Conservation (phyloP, 2,329 filamentous ascomycete species). For the Akanthomyces muscarius region DNA sequence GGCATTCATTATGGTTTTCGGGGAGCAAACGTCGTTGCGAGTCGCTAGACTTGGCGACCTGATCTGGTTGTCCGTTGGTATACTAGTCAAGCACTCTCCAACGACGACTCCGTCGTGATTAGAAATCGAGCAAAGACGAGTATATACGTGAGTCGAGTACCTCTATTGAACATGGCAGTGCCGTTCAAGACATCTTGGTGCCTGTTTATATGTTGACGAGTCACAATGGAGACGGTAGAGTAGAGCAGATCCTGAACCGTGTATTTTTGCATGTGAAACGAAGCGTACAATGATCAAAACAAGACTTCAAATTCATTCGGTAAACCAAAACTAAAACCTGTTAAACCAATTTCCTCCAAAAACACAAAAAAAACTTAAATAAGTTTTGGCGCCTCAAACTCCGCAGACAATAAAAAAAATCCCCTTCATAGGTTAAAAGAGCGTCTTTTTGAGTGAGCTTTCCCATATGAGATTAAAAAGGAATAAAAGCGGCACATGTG, state of each 20-base stretch:
- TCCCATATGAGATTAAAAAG: slow-evolving; percentile 8
- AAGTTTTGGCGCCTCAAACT: not conserved
- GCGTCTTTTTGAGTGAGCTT: slow-evolving; percentile 7
- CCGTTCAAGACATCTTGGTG: not conserved
- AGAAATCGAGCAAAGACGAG: too few relatives aligned
- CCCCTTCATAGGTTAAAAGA: not conserved
- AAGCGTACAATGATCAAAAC: not conserved
- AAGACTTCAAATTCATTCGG: not conserved
- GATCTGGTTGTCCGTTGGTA: too few relatives aligned
- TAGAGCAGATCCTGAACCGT: not conserved
- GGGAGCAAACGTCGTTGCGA: too few relatives aligned
- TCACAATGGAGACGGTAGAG: not conserved
- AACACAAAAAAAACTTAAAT: not conserved
- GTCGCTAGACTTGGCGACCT: too few relatives aligned
- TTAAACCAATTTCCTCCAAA: not conserved
- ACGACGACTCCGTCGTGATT: too few relatives aligned
- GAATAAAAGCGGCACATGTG: not conserved
- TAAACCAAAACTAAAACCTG: not conserved
- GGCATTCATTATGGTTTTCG: too few relatives aligned
- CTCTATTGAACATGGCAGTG: too few relatives aligned
- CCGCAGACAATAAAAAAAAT: not conserved
- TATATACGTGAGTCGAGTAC: too few relatives aligned
- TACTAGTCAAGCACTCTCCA: too few relatives aligned
- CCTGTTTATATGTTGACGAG: not conserved
- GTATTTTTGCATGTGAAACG: not conserved